Base-by-base conservation (phyloP, 345 rosid species). In the Microthlaspi erraticum region DNA sequence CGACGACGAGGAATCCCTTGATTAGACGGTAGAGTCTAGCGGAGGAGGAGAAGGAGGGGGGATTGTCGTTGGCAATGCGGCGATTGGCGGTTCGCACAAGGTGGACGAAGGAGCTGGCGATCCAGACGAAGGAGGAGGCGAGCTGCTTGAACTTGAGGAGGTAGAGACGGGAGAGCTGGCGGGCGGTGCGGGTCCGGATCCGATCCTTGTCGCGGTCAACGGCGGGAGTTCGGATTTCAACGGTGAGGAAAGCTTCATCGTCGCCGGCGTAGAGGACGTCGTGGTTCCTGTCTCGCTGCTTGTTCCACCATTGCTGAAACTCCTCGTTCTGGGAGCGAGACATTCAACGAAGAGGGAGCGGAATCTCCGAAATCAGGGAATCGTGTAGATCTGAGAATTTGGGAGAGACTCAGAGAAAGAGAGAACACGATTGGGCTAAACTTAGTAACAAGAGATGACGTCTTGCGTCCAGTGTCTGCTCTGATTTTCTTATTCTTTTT, bases 301-400 rank as follows among this genome's bases (percentile, higher is more conserved):
- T 82, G 88, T 86, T 92, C 98, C 98, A 88, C 87, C 93, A 84
- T 83, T 86, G 78, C 34, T 86, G 91, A 78, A 88, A 88, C 80
- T 86, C 93, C 66, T 79, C 66, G 79, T 86, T 86, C 67, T 84
- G 90, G 13, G 83, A 67, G 29, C 84, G 82, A 68, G 87, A 79
- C 87, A 83, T 83, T 18, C 64, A 43, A 69, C 62, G 33, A 49
- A 57, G 11, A 36, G 13, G 13, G 44, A 34, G 38, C 41, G 29
- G 64, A 13, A 31, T 3, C 58, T 36, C 43, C 20, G 23, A 26
- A 41, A 20, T 41, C 50, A 23, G 26, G 26, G 23, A 42, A 20
- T 68, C 10, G 43, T n/a, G 18, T 54, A 36, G 51, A 37, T 71
- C 44, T 67, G 36, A 16, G 49, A 58, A 50, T 38, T 46, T 12